Evolutionary conservation across 257 asterid genomes (phyloP), one percentile per base, ranked within the genome.

Genomic region (Plantago ovata): DNA sequence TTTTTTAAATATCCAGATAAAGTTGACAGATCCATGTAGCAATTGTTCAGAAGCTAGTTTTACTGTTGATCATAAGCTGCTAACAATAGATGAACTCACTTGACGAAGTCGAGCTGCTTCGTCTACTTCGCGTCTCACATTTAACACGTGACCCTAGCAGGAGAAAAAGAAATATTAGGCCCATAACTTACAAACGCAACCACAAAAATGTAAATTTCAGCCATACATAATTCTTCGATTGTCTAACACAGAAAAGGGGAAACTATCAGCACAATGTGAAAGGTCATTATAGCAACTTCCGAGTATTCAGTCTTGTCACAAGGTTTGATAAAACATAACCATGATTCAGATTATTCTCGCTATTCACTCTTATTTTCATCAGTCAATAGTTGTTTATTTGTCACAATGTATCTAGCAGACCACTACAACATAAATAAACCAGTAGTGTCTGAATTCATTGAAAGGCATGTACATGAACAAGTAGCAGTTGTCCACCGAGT

Each of bases 91-190:
- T 66, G 33, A 62, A 70, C 97, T 82, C 22, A 89, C 99, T 77
- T 89, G 95, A 53, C 99, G 97, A 61, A 86, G 71, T 60, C 76
- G 94, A 72, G 86, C 92, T 32, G 96, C 97, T 84, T 93, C 99
- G 64, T 89, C 77, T 43, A 89, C 96, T 82, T 89, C 94, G 69
- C 95, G 95, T 64, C 87, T 74, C 66, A 81, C 95, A 64, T 86
- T 96, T 69, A 84, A 94, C 77, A 86, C 96, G 40, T 86, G 95
- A 66, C 97, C 97, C 99, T 93, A 69, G 68, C 71, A 67, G 62
- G 54, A 75, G 41, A 62, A 45, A 63, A 51, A 64, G 63, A n/a
- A 16, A 1, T 28, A 40, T 71, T 23, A 70, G 65, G 64, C 60
- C 39, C 66, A 56, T 15, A 57, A 11, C 22, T 23, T 20, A 60